A percentile compares a stretch with the other conserved stretches of the same genome.
These are phyloP conservation scores for Cryphonectria parasitica DNA, from an alignment of 2,329 filamentous ascomycete genomes.

Conservation along the genomic window DNA sequence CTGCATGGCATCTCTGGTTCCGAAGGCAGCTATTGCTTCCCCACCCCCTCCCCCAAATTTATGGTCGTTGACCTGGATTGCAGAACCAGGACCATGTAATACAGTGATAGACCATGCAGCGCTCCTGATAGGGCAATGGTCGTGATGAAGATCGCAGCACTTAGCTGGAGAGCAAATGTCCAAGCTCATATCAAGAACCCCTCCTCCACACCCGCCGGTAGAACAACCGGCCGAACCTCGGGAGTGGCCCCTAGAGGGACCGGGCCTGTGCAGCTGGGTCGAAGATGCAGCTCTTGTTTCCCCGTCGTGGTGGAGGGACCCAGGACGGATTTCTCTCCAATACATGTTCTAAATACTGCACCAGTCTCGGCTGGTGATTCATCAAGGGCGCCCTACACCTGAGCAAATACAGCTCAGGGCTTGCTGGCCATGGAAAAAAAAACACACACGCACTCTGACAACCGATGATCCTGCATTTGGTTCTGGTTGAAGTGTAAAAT, in stretches of 20 bases:
- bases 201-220: neutral
- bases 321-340: neutral
- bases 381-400: neutral
- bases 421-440: neutral
- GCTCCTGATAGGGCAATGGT: neutral
- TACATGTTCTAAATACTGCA: neutral
- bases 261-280: neutral
- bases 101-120: too few relatives aligned
- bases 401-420: neutral
- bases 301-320: too few relatives aligned
- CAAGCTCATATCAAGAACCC: too few relatives aligned
- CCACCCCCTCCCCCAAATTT: neutral
- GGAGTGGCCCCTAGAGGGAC: neutral
- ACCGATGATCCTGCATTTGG: neutral
- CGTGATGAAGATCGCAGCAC: neutral
- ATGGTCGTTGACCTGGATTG: neutral
- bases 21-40: neutral
- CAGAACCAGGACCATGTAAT: neutral
- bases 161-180: neutral
- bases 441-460: neutral
- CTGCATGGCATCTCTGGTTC: slow-evolving; percentile 1
- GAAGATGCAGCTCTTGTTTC: neutral
- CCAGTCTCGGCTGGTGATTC: neutral
- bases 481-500: neutral
- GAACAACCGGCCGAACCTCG: neutral